These are phyloP conservation scores for Yamagishiella unicocca DNA, from an alignment of 139 green algal species.

Conservation along the genomic window DNA sequence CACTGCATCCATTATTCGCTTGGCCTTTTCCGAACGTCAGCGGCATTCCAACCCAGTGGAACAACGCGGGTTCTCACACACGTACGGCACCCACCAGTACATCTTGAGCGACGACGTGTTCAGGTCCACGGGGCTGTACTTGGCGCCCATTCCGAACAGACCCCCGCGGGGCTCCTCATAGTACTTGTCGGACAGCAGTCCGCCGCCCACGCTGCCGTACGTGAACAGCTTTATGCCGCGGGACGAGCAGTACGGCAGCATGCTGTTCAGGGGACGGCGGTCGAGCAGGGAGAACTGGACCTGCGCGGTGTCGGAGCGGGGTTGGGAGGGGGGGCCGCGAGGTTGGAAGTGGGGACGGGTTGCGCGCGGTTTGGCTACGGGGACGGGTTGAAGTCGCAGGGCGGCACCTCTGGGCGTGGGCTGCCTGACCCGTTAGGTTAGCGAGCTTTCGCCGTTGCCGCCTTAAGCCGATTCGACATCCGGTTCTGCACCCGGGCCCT, in stretches of 20 bases:
- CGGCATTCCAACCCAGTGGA: too few relatives aligned
- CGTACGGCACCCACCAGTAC: too few relatives aligned
- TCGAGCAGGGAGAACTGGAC: constrained; percentile 87
- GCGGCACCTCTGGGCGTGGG: too few relatives aligned
- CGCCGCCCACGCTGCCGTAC: constrained; percentile 68
- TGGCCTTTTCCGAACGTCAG: too few relatives aligned
- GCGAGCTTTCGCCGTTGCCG: too few relatives aligned
- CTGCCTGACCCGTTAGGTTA: too few relatives aligned
- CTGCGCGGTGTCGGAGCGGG: constrained; percentile 41
- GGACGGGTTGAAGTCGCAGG: background rate
- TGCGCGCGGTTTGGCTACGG: background rate
- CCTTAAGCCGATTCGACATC: too few relatives aligned
- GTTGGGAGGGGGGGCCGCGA: too few relatives aligned
- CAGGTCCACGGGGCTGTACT: constrained; percentile 62
- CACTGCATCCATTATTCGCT: too few relatives aligned
- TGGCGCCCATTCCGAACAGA: constrained; percentile 56
- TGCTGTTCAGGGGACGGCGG: constrained; percentile 70
- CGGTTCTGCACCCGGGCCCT: too few relatives aligned
- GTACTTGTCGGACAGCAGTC: constrained; percentile 68
- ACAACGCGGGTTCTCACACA: too few relatives aligned
- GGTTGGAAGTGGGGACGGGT: background rate
- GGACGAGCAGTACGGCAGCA: constrained; percentile 61
- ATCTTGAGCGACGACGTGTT: constrained; percentile 74
- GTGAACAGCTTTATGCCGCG: constrained; percentile 66
- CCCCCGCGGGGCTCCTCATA: constrained; percentile 53